Evolutionary conservation across 148 eudicot species (phyloP), one percentile per base, ranked within the genome.

Genomic region (Chenopodium album): DNA sequence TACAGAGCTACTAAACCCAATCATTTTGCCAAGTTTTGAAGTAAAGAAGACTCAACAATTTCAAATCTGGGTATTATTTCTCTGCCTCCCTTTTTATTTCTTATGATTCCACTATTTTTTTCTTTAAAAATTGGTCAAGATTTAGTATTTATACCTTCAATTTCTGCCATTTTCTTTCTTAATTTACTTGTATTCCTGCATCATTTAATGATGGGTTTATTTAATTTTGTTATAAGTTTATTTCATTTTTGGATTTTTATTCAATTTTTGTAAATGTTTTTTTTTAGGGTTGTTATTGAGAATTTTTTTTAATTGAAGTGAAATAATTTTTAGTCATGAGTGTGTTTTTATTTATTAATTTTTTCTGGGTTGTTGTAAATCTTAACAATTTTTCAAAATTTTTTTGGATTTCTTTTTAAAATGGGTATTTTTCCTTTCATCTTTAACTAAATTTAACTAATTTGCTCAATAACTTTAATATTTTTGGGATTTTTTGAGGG

Each of bases 21-120:
- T 23, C 44, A 29, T 4, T 56, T 80, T 72, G 4, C 46, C 46
- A 47, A 47, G 60, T 11, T 73, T 34, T 72, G 47, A 37, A 62
- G 23, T 62, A 20, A 56, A 23, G 29, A 60, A 22, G 28, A 66
- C 46, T 72, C 29, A 46, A 7, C 56, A 44, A 65, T 47, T 56
- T 81, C 46, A n/a, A 20, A 81, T 66, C 75, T 65, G 75, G 83
- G 83, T 81, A 81, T 65, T 26, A 41, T 75, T 3, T 81, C 52
- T 31, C 67, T 75, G 10, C 1, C 11, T 64, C 73, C 20, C 8
- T 28, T 26, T 75, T 52, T 12, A 29, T 7, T 32, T 81, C 14
- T 75, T 11, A 68, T 20, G 16, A 3, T 13, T 56, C 63, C 47
- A 59, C 9, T 80, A 29, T 26, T 2, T 69, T 69, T 26, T 66